Percentiles rank a stretch among this genome's conserved stretches.
These are phyloP conservation scores for Anethum foeniculum DNA, from an alignment of 140 eudicot species.

Conservation along the genomic window DNA sequence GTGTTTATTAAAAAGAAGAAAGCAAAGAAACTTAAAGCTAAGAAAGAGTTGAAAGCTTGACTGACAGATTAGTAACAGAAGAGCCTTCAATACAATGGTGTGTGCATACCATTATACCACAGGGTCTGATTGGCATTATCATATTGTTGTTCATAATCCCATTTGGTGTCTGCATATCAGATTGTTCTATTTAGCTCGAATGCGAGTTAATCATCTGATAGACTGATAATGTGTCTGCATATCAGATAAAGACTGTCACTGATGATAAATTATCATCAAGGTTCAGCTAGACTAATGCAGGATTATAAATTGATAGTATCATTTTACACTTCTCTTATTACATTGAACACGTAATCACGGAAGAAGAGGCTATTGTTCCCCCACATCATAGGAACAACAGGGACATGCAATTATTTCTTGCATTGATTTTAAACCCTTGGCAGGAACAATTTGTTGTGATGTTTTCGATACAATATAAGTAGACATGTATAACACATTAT, in stretches of 20 bases:
- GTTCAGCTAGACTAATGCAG: not conserved
- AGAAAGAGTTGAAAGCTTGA: not conserved
- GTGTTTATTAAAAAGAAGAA: not conserved
- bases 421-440: conserved; percentile 1
- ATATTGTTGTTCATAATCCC: not conserved
- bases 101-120: not conserved
- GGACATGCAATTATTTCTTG: not conserved
- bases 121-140: not conserved
- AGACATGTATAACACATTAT: not conserved
- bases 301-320: not conserved
- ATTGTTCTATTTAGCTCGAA: not conserved
- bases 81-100: not conserved
- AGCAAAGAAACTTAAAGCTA: not conserved
- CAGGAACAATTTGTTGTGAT: not conserved
- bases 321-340: not conserved
- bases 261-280: not conserved
- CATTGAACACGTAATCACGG: not conserved
- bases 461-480: not conserved
- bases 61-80: not conserved
- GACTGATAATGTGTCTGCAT: not conserved
- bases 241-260: not conserved
- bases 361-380: not conserved
- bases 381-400: conserved; percentile 9
- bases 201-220: not conserved
- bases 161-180: not conserved